Percentiles rank a stretch among this genome's conserved stretches.
Conservation (phyloP, 1,284 basidiomycete species). For the Microstroma glucosiphilum region DNA sequence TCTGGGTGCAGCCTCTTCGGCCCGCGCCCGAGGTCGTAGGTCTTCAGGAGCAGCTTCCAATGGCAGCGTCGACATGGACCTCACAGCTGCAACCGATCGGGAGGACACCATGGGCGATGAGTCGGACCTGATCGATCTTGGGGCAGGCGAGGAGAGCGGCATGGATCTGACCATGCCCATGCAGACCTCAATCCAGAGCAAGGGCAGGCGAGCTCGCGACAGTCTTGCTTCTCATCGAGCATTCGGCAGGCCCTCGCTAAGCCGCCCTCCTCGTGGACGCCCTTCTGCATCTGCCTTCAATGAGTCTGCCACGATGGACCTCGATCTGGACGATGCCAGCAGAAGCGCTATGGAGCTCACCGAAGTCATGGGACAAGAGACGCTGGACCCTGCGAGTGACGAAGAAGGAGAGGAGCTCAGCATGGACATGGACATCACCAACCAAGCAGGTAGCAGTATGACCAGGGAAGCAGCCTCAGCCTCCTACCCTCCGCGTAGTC, state of each 20-base stretch:
- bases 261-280: conserved; percentile 17
- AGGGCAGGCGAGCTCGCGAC: conserved; percentile 22
- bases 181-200: conserved; percentile 18
- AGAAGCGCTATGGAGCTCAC: conserved; percentile 12
- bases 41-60: conserved; percentile 8
- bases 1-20: background rate
- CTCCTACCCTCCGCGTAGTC: conserved; percentile 16
- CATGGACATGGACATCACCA: conserved; percentile 6
- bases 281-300: background rate
- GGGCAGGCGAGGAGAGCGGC: conserved; percentile 9
- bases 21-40: background rate
- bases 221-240: conserved; percentile 26
- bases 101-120: conserved; percentile 11
- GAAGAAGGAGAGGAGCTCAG: conserved; percentile 1
- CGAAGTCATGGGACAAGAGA: conserved; percentile 18
- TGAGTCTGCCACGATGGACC: conserved; percentile 10
- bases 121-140: background rate
- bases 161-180: conserved; percentile 10
- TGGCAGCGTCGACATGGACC: conserved; percentile 12
- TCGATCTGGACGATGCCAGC: conserved; percentile 10
- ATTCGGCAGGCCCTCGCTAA: conserved; percentile 16
- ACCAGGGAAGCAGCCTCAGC: conserved; percentile 17
- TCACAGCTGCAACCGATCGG: conserved; percentile 9
- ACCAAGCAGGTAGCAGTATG: background rate
- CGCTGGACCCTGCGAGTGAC: conserved; percentile 29